phyloP scores from a whole-genome alignment of 345 rosid species.

The Populus ilicifolia region DNA sequence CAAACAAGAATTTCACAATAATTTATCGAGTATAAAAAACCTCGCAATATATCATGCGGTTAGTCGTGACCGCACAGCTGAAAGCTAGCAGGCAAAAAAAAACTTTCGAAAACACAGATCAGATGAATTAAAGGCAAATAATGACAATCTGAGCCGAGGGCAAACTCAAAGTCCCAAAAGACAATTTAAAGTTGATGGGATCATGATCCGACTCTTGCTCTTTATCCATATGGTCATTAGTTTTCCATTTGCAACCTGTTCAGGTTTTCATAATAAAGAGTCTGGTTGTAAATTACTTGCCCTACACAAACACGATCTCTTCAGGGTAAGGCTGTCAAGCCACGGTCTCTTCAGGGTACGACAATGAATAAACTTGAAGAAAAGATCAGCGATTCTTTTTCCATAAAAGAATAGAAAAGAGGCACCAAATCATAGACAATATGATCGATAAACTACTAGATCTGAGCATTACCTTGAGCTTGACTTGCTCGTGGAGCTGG shows the following conservation, averaged over 20 bases:
- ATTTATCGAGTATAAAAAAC: neutral
- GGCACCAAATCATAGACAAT: neutral
- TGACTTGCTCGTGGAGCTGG: conserved; percentile 29
- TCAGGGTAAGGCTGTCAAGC: too few species aligned
- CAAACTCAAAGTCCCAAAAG: neutral
- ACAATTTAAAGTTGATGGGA: neutral
- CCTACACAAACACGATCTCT: too few species aligned
- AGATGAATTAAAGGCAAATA: neutral
- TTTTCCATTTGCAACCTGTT: neutral
- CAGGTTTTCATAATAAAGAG: neutral
- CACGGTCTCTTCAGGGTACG: too few species aligned
- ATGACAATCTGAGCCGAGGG: neutral
- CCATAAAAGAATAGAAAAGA: neutral
- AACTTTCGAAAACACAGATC: neutral
- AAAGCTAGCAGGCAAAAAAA: neutral
- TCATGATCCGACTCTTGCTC: neutral
- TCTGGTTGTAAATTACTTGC: neutral
- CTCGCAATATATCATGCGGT: neutral
- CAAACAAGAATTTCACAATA: neutral
- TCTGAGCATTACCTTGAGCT: conserved; percentile 42
- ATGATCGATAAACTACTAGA: neutral
- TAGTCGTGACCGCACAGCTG: neutral
- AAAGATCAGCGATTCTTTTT: too few species aligned
- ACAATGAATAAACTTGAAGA: neutral
- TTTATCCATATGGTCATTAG: neutral